Conservation (phyloP, 2,329 filamentous ascomycete genomes). For the Aspergillus unguis region DNA sequence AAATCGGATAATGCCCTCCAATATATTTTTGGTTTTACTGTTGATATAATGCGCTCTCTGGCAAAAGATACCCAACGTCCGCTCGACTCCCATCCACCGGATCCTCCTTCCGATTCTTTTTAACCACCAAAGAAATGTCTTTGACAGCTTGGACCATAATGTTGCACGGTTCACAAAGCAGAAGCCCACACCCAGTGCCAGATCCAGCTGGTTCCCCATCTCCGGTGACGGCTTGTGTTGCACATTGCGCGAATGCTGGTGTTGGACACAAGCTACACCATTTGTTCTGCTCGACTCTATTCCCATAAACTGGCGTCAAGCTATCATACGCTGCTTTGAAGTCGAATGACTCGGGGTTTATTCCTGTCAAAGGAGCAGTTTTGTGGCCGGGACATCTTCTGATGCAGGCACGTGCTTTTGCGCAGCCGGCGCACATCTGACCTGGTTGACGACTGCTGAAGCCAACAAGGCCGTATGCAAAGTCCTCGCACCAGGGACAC, state of each 20-base stretch:
- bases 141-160: slow-evolving; percentile 14
- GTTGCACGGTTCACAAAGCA: slow-evolving; percentile 29
- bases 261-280: slow-evolving; percentile 45
- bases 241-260: slow-evolving; percentile 38
- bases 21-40: not conserved
- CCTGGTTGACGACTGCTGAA: slow-evolving; percentile 33
- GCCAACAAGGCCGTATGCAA: slow-evolving; percentile 41
- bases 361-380: slow-evolving; percentile 24
- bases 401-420: slow-evolving; percentile 32
- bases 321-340: slow-evolving; percentile 25
- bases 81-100: slow-evolving; percentile 21
- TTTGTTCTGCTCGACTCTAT: slow-evolving; percentile 15
- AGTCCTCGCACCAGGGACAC: slow-evolving; percentile 43
- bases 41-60: slow-evolving; percentile 19
- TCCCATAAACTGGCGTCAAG: slow-evolving; percentile 17
- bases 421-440: slow-evolving; percentile 40
- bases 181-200: slow-evolving; percentile 27
- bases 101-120: slow-evolving; percentile 11
- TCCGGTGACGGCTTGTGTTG: slow-evolving; percentile 8
- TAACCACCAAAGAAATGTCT: slow-evolving; percentile 20
- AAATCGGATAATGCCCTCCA: too few relatives aligned
- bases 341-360: slow-evolving; percentile 18
- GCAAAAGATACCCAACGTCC: slow-evolving; percentile 26
- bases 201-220: slow-evolving; percentile 9
- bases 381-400: slow-evolving; percentile 33